Evolutionary conservation across 345 rosid species (phyloP).

Genomic region (Theobroma cacao): DNA sequence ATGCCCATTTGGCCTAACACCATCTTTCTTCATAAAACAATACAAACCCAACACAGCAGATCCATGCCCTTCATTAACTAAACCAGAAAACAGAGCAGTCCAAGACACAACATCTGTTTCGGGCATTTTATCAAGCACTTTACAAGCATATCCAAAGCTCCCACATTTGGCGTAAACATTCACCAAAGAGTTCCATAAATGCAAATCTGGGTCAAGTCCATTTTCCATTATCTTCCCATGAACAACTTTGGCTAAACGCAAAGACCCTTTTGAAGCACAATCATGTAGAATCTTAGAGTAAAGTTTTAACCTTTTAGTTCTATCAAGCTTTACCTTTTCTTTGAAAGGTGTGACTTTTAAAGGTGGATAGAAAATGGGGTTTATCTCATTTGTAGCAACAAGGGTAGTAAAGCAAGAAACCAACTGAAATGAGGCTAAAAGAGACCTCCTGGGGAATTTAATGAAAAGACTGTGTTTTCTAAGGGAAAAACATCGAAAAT

Average conservation of each 20-base stretch:
- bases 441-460: neutral
- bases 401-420: neutral
- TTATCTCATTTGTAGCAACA: neutral
- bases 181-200: slow-evolving; percentile 43
- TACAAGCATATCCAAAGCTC: slow-evolving; percentile 22
- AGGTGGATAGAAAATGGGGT: neutral
- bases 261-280: slow-evolving; percentile 32
- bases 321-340: neutral
- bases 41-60: slow-evolving; percentile 23
- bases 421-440: neutral
- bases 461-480: neutral
- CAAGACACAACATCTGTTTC: slow-evolving; percentile 47
- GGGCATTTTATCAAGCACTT: slow-evolving; percentile 38
- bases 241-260: slow-evolving; percentile 26
- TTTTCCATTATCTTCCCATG: slow-evolving; percentile 28
- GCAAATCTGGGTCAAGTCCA: slow-evolving; percentile 18
- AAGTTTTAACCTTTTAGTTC: neutral
- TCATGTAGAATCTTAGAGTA: slow-evolving; percentile 37
- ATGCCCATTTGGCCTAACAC: slow-evolving; percentile 38
- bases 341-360: neutral
- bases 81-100: slow-evolving; percentile 39
- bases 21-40: slow-evolving; percentile 33
- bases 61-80: slow-evolving; percentile 27
- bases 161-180: slow-evolving; percentile 37
- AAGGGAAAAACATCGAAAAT: neutral